Base-by-base conservation (phyloP, 257 asterid genomes). In the Scutellaria barbata region DNA sequence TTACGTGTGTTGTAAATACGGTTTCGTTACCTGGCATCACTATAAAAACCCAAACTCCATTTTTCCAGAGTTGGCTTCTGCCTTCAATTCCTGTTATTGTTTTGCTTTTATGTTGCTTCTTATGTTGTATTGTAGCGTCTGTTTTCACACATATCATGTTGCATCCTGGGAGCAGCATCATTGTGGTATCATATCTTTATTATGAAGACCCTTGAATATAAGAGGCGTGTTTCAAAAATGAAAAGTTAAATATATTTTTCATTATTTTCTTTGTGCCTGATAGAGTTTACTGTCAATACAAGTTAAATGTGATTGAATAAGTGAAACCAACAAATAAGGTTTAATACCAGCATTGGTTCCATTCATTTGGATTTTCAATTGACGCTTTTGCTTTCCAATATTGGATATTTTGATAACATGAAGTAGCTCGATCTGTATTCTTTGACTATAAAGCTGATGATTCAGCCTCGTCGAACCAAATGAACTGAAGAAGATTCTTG, bases 1-100 rank as follows among this genome's bases (percentile, higher is more conserved):
- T 47, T 61, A 20, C 55, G 52, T 46, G 43, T 81, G 69, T 62
- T 66, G 62, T 57, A 42, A 54, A 43, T 50, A 35, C 53, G 20
- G 47, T 10, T 59, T 66, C 10, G 22, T 43, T 47, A 0, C 18
- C 10, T 39, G 35, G 41, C 74, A 22, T 39, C 17, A 16, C 30
- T 52, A 35, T 30, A 56, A 33, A 30, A 30, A 30, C 62, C 62
- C 56, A 39, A 20, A 11, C 39, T 45, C 61, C 22, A 40, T 50
- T 50, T 14, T 46, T 1, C 14, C 25, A 39, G 30, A 66, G 47
- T 16, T 66, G 47, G 25, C 25, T 65, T 58, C 17, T 41, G 40
- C 13, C 41, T 56, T 60, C 50, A 52, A 39, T 73, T 46, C 53
- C 10, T 37, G 51, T 66, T 12, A 35, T 39, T 56, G 68, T 14